A percentile compares a stretch with the other conserved stretches of the same genome.
phyloP scores from a whole-genome alignment of 2,329 filamentous ascomycete genomes.

The Apiospora kogelbergensis region DNA sequence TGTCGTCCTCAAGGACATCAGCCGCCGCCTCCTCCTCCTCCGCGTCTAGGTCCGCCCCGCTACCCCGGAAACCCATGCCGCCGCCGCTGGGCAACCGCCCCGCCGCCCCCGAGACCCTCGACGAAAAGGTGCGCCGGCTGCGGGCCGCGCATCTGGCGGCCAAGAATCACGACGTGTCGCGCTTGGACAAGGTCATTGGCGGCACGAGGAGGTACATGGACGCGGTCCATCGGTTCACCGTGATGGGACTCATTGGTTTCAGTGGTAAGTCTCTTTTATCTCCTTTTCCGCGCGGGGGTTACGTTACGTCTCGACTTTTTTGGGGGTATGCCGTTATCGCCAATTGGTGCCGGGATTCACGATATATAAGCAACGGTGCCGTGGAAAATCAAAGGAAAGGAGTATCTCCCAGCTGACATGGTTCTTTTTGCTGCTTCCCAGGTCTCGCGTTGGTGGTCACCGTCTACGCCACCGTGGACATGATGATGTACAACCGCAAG shows the following conservation, averaged over 20 bases:
- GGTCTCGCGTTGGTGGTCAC: conserved; percentile 56
- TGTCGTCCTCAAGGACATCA: conserved; percentile 1
- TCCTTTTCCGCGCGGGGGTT: not conserved
- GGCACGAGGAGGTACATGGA: conserved; percentile 52
- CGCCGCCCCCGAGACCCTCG: conserved; percentile 57
- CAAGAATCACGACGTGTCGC: conserved; percentile 56
- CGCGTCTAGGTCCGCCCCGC: not conserved
- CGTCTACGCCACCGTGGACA: conserved; percentile 60
- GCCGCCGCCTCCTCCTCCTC: not conserved
- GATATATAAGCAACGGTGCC: not conserved
- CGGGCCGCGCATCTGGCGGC: conserved; percentile 68
- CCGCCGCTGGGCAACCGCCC: conserved; percentile 27
- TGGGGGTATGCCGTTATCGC: not conserved
- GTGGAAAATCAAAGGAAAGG: not conserved
- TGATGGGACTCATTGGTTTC: conserved; percentile 54
- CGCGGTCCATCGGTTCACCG: conserved; percentile 55
- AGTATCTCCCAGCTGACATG: not conserved
- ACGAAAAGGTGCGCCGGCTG: conserved; percentile 68
- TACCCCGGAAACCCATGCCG: conserved; percentile 15
- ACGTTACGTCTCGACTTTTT: not conserved
- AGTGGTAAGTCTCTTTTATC: conserved; percentile 45
- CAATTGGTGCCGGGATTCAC: not conserved
- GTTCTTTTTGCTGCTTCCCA: conserved; percentile 22
- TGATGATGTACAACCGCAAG: conserved; percentile 61
- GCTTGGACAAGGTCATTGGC: conserved; percentile 50